A percentile compares a stretch with the other conserved stretches of the same genome.
Evolutionary conservation across 768 basidiomycete genomes (phyloP).

Genomic region (Clitopilus hobsonii): DNA sequence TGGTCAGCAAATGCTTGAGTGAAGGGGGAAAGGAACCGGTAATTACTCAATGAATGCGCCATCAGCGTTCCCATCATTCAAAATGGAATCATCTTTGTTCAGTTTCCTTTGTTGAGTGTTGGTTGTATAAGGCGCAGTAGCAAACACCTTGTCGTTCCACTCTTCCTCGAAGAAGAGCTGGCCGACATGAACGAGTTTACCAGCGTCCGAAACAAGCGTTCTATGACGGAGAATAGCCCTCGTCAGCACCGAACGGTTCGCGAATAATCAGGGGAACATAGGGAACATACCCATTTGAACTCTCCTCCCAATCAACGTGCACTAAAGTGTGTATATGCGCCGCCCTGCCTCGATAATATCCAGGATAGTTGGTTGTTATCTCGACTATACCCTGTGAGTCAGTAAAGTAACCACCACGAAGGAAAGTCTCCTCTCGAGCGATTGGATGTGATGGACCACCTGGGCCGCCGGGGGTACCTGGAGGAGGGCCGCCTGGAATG

Average conservation of each 20-base stretch:
- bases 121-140: constrained; percentile 19
- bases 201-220: constrained; percentile 2
- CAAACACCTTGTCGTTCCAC: constrained; percentile 22
- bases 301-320: constrained; percentile 8
- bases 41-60: constrained; percentile 24
- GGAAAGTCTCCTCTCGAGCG: not conserved
- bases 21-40: not conserved
- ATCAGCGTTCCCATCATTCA: constrained; percentile 12
- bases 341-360: constrained; percentile 27
- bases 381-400: constrained; percentile 21
- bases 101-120: constrained; percentile 19
- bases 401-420: not conserved
- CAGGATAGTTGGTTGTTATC: constrained; percentile 24
- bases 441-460: not conserved
- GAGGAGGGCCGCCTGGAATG: not conserved
- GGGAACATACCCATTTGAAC: not conserved
- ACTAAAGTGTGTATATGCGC: constrained; percentile 29
- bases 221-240: constrained; percentile 7
- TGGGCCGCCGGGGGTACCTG: too few relatives aligned
- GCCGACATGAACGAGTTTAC: constrained; percentile 24
- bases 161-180: constrained; percentile 31
- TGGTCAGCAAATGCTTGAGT: not conserved
- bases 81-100: constrained; percentile 25
- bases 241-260: not conserved
- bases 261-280: not conserved